Base-by-base conservation (phyloP, 768 basidiomycete genomes). In the Kwoniella botswanensis region DNA sequence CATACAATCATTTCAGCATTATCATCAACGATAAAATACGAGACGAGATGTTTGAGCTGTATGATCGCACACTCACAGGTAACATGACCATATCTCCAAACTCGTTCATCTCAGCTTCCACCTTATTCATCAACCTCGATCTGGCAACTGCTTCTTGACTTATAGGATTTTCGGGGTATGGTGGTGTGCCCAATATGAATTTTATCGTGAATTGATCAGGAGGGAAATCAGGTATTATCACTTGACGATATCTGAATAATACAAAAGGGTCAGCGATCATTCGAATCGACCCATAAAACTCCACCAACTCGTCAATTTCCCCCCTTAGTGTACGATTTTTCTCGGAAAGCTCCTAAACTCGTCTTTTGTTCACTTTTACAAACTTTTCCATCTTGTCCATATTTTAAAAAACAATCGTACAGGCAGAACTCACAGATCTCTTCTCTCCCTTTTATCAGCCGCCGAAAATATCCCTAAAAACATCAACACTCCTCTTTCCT, bases 381-480 rank as follows among this genome's bases (percentile, higher is more conserved):
- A 9, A 6, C 7, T 6, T 9, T 1, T 35, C 35, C 5, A 35
- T 35, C 35, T 9, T 6, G 35, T 35, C 5, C 6, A 9, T 6
- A 35, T 9, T 4, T 35, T 9, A 9, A 35, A 9, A 35, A 5
- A 7, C 35, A 9, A 35, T 35, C 35, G 7, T 6, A 35, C 35
- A 9, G 7, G n/a, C 21, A 11, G 17, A 26, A 80, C 82, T 76
- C 67, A 82, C 79, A 84, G 58, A 67, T 79, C 75, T 53, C 84
- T 70, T 29, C 84, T 72, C 12, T 71, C 80, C 57, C 71, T 74
- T 71, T 80, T 82, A 55, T 79, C 76, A 21, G 79, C 79, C 4
- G 77, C 74, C 5, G 79, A 80, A 60, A 84, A 84, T n/a, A 84
- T 78, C 0, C 84, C 84, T 44, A 84, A 41, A 58, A 84, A 80